phyloP scores from a whole-genome alignment of 306 rosid genomes.

The Sicyos edulis region DNA sequence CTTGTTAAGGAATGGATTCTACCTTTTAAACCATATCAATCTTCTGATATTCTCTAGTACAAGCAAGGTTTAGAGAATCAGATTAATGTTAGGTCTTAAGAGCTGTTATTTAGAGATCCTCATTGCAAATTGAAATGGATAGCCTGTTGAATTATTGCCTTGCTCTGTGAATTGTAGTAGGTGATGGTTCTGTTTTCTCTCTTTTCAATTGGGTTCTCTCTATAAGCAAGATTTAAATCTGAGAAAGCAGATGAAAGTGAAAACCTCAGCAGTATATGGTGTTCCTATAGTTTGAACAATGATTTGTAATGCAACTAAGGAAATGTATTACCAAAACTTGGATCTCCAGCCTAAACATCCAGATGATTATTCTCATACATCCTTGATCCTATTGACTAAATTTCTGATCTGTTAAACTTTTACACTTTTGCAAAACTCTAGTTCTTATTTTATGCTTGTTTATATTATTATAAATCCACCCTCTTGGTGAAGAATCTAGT shows the following conservation, averaged over 20 bases:
- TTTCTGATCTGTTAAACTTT: too few species aligned
- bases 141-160: neutral
- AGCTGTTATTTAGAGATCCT: too few species aligned
- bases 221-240: neutral
- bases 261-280: neutral
- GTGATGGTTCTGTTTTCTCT: neutral
- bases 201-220: neutral
- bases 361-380: too few species aligned
- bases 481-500: slow-evolving; percentile 1
- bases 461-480: neutral
- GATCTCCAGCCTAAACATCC: slow-evolving; percentile 2
- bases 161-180: neutral
- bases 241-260: neutral
- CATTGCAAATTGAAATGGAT: neutral
- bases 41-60: too few species aligned
- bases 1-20: too few species aligned
- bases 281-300: neutral
- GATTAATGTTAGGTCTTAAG: too few species aligned
- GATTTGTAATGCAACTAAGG: neutral
- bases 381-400: too few species aligned
- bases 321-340: neutral
- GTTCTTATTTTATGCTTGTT: too few species aligned
- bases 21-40: too few species aligned
- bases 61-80: too few species aligned
- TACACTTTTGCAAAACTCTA: neutral